These are phyloP conservation scores for Xanthoconium separans DNA, from an alignment of 1,284 basidiomycete genomes.

Conservation along the genomic window DNA sequence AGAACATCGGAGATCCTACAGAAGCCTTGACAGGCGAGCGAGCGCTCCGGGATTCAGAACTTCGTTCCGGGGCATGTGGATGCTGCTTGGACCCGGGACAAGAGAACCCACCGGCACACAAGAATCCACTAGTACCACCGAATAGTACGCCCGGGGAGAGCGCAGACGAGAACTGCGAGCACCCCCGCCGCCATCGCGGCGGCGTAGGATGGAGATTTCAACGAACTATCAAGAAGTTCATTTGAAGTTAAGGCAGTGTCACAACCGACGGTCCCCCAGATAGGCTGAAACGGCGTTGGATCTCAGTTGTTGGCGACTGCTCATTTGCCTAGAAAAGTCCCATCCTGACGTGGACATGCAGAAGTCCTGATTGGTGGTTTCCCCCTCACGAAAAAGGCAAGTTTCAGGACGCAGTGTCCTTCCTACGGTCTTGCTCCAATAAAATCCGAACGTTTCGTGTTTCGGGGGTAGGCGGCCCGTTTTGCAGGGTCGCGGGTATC, in stretches of 20 bases:
- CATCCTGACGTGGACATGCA: not conserved
- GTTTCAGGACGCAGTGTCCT: not conserved
- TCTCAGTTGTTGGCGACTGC: conserved; percentile 8
- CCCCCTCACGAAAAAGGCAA: conserved; percentile 20
- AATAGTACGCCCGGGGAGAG: conserved; percentile 21
- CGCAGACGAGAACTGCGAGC: conserved; percentile 19
- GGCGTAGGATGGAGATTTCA: conserved; percentile 25
- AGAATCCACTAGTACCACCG: conserved; percentile 20
- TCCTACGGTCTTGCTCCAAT: not conserved
- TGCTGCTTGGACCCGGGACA: conserved; percentile 3
- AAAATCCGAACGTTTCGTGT: conserved; percentile 3
- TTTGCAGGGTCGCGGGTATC: conserved; percentile 12
- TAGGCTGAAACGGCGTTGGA: conserved; percentile 19
- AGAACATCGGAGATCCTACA: conserved; percentile 14
- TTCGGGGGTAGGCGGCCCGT: conserved; percentile 5
- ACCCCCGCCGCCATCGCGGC: conserved; percentile 30
- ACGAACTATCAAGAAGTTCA: conserved; percentile 1
- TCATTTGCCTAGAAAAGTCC: not conserved
- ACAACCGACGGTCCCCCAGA: conserved; percentile 10
- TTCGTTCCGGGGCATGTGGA: conserved; percentile 9
- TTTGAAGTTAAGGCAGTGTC: not conserved
- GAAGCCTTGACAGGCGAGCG: conserved; percentile 4
- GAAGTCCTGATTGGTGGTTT: conserved; percentile 9
- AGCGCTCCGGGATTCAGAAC: conserved; percentile 5
- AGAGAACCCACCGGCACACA: conserved; percentile 8